These are phyloP conservation scores for Colletotrichum camelliae DNA, from an alignment of 2,329 filamentous ascomycete genomes.

Conservation along the genomic window DNA sequence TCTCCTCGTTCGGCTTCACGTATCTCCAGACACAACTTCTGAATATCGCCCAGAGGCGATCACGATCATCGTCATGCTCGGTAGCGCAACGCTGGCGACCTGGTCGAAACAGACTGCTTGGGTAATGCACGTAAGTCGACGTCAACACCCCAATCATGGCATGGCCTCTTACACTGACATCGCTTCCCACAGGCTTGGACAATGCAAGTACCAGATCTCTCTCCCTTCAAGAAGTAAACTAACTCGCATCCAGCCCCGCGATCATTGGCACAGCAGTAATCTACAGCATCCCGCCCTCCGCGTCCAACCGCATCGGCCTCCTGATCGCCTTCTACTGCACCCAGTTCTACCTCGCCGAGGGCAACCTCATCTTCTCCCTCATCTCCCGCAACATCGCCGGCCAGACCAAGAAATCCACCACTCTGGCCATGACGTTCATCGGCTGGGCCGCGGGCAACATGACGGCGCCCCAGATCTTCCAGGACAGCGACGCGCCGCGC, in stretches of 20 bases:
- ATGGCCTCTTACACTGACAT: slow-evolving; percentile 49
- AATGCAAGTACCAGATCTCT: neutral
- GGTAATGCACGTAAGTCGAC: slow-evolving; percentile 25
- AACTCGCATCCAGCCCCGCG: neutral
- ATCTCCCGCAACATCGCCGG: slow-evolving; percentile 73
- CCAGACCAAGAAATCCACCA: slow-evolving; percentile 70
- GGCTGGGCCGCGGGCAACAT: slow-evolving; percentile 59
- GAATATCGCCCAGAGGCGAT: slow-evolving; percentile 54
- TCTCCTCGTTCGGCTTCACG: slow-evolving; percentile 66
- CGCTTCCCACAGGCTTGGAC: slow-evolving; percentile 54
- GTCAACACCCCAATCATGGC: slow-evolving; percentile 54
- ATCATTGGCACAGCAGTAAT: slow-evolving; percentile 44
- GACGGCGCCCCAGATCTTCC: slow-evolving; percentile 69
- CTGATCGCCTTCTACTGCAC: slow-evolving; percentile 48
- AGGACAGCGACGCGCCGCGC: slow-evolving; percentile 57
- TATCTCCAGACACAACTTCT: slow-evolving; percentile 61
- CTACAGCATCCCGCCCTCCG: slow-evolving; percentile 35
- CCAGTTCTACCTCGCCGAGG: slow-evolving; percentile 45
- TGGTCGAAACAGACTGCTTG: slow-evolving; percentile 61
- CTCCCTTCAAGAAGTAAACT: neutral
- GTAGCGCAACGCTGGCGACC: slow-evolving; percentile 54
- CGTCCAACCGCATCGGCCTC: slow-evolving; percentile 38
- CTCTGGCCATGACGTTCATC: slow-evolving; percentile 48
- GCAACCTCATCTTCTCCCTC: slow-evolving; percentile 67
- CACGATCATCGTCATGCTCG: slow-evolving; percentile 3